These are phyloP conservation scores for Suhomyces emberorum DNA, from an alignment of 805 yeast genomes.

Conservation along the genomic window DNA sequence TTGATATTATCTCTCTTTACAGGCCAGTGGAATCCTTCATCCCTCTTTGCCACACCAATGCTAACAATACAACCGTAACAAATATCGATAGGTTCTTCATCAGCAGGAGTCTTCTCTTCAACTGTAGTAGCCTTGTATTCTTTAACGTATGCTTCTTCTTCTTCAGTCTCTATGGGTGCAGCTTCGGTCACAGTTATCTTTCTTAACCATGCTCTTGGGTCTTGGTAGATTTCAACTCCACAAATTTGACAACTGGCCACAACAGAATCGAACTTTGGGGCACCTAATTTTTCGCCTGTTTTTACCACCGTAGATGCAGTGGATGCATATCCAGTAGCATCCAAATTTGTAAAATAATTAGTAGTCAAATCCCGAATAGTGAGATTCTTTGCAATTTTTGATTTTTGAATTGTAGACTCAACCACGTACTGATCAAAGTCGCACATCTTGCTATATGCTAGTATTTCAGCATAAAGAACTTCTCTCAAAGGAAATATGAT, in stretches of 20 bases:
- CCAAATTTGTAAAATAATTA: constrained; percentile 68
- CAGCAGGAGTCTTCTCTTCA: constrained; percentile 12
- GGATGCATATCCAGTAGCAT: constrained; percentile 72
- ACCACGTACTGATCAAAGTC: constrained; percentile 33
- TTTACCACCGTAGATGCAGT: constrained; percentile 90
- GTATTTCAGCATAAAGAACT: constrained; percentile 64
- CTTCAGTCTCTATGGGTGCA: constrained; percentile 43
- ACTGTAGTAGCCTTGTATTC: constrained; percentile 9
- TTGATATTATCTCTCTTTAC: constrained; percentile 18
- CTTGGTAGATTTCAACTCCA: constrained; percentile 47
- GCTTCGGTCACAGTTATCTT: constrained; percentile 62
- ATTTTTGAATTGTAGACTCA: constrained; percentile 17
- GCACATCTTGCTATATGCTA: constrained; percentile 47
- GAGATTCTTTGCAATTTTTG: constrained; percentile 60
- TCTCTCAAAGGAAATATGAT: constrained; percentile 74
- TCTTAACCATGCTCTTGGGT: constrained; percentile 64
- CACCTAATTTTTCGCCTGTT: constrained; percentile 74
- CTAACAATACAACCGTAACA: constrained; percentile 80
- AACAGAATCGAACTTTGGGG: constrained; percentile 32
- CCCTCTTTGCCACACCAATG: constrained; percentile 39
- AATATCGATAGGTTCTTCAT: constrained; percentile 26
- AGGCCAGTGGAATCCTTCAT: constrained; percentile 31
- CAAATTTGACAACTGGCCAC: constrained; percentile 54
- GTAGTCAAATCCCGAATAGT: constrained; percentile 78
- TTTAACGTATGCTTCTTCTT: constrained; percentile 33